Base-by-base conservation (phyloP, 805 yeast genomes). In the Ogataea nakhonphanomensis region DNA sequence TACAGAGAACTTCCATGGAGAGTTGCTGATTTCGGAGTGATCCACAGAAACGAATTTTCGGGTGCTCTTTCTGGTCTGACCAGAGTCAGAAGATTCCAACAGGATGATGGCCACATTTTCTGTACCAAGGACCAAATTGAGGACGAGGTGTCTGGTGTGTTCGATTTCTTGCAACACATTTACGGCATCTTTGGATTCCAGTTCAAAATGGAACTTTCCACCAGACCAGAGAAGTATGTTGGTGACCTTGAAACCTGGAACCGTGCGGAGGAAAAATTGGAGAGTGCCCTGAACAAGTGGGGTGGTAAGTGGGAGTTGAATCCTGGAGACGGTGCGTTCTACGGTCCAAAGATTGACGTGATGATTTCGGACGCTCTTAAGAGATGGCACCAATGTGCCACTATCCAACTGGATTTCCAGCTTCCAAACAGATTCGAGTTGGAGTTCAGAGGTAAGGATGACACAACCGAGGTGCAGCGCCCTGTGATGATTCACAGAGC, bases 401-500 rank as follows among this genome's bases (percentile, higher is more conserved):
- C 99, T 41, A 86, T 93, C 64, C 99, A 93, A 74, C 78, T 93
- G 62, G 99, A 93, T 69, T 93, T 91, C 95, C 99, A 93, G 75
- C 76, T 93, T 59, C 99, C 99, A 51, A 73, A 76, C 57, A 83
- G 99, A 69, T 93, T 93, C 61, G 95, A 85, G 55, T 77, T 93
- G 54, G 89, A 84, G 65, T 93, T 76, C 73, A 84, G 85, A 69
- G 76, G 85, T 35, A 80, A 78, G 68, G 84, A 75, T 49, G 77
- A 68, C 32, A 55, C 62, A n/a, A 72, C 74, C 49, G 77, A 76
- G 47, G 73, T 73, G 54, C 78, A 75, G 43, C 85, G 95, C 67
- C 99, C 99, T 37, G 99, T 93, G 41, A 93, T 93, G 98, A 91
- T 93, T 61, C 99, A 93, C 74, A 86, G 99, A 71, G 99, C 99